Evolutionary conservation across 2,329 filamentous ascomycete species (phyloP), one percentile per base, ranked within the genome.

Genomic region (Ceratocystis papillata): DNA sequence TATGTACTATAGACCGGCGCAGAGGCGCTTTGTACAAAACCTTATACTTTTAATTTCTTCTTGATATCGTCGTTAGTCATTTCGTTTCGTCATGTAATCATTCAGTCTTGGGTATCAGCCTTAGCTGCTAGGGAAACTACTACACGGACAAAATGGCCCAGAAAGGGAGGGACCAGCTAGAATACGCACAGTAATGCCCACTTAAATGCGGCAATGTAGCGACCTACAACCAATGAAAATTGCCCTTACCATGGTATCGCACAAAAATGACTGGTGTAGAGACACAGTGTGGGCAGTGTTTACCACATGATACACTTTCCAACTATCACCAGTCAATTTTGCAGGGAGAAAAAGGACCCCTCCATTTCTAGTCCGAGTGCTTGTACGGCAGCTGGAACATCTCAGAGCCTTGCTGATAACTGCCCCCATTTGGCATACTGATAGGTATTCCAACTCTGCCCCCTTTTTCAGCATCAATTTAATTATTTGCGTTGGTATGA

Each of bases 291-390:
- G 12, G 28, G 28, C 22, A 63, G 22, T 63, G 61, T 63, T 17
- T 17, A 48, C 30, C 64, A 28, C 55, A 59, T 65, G 64, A 55
- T 50, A 50, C 62, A 64, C 53, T 30, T 60, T 25, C 28, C 25
- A 46, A 61, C 48, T 63, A 66, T 66, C 65, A 61, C 48, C 60
- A 48, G 33, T 45, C 53, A 66, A 66, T 63, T 66, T 66, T 66
- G 64, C 25, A 37, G 55, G 28, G 53, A 20, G 28, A 63, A 33
- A 45, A 20, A 48, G 28, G 41, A 57, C 53, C 53, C 53, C 53
- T 57, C 53, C 53, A 57, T 57, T 30, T 33, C 28, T 33, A 30
- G 53, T 57, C 53, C 25, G 25, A 57, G 53, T 57, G 28, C 28
- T 30, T 57, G 53, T 57, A 25, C 10, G 8, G 53, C 53, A 57